Percentiles rank a stretch among this genome's conserved stretches.
Evolutionary conservation across 1,284 basidiomycete genomes (phyloP).

Genomic region (Sporisorium iseilematis-ciliati): DNA sequence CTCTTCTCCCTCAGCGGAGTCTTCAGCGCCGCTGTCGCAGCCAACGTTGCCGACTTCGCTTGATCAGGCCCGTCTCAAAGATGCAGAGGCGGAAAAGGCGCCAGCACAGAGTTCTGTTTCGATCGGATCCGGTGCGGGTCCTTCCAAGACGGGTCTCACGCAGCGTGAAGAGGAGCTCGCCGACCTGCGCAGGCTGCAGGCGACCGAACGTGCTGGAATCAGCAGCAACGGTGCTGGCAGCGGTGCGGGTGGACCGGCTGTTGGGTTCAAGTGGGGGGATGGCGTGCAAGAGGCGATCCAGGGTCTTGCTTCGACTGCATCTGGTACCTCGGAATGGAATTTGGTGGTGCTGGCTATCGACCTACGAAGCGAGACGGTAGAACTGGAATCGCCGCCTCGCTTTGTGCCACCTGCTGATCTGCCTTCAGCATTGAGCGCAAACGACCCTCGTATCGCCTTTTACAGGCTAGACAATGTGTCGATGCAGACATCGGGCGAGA

Average conservation of each 20-base stretch:
- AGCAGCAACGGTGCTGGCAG: conserved; percentile 7
- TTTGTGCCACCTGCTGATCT: conserved; percentile 49
- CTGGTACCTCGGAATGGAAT: conserved; percentile 58
- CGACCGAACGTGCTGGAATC: conserved; percentile 29
- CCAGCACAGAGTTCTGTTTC: conserved; percentile 28
- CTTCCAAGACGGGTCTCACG: conserved; percentile 24
- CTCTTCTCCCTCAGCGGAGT: conserved; percentile 12
- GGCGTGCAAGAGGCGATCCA: conserved; percentile 50
- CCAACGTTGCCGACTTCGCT: conserved; percentile 43
- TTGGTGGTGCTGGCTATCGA: conserved; percentile 55
- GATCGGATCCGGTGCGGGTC: conserved; percentile 34
- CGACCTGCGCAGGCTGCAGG: conserved; percentile 43
- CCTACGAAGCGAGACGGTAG: conserved; percentile 44
- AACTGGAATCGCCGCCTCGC: conserved; percentile 45
- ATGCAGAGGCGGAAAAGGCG: conserved; percentile 2
- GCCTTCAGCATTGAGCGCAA: conserved; percentile 17
- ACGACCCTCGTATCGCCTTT: conserved; percentile 55
- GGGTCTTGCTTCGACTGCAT: conserved; percentile 42
- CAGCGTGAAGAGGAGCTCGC: conserved; percentile 48
- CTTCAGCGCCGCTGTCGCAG: conserved; percentile 23
- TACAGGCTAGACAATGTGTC: conserved; percentile 45
- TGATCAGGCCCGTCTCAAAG: conserved; percentile 17
- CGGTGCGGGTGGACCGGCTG: conserved; percentile 23
- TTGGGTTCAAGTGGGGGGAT: conserved; percentile 47
- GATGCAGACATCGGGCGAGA: conserved; percentile 33